These are phyloP conservation scores for Arthonia radiata DNA, from an alignment of 495 filamentous ascomycete species.

Conservation along the genomic window DNA sequence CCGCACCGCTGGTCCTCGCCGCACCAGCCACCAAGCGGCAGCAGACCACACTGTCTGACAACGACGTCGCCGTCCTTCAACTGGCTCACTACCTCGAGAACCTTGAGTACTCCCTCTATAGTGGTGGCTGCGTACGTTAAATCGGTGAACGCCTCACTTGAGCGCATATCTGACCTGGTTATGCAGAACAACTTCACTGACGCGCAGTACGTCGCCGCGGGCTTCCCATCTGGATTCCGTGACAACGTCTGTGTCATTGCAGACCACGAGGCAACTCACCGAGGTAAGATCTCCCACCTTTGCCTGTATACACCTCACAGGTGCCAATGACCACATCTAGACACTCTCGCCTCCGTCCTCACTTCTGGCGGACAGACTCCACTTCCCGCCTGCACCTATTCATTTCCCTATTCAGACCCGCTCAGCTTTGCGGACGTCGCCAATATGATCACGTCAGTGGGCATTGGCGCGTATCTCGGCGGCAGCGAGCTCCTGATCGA, in stretches of 20 bases:
- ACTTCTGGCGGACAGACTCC: not conserved
- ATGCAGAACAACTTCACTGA: constrained; percentile 11
- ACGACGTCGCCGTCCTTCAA: constrained; percentile 7
- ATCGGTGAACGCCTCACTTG: too few relatives aligned
- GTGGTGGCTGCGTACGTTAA: constrained; percentile 8
- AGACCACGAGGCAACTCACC: constrained; percentile 3
- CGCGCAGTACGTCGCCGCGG: constrained; percentile 7
- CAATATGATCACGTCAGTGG: constrained; percentile 9
- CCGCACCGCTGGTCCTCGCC: too few relatives aligned
- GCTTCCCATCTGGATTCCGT: constrained; percentile 10
- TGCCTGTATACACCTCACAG: too few relatives aligned
- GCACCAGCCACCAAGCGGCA: too few relatives aligned
- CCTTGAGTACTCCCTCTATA: constrained; percentile 8
- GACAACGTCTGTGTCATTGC: constrained; percentile 11
- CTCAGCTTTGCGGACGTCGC: constrained; percentile 2
- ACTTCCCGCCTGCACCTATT: constrained; percentile 2
- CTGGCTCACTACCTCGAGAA: constrained; percentile 12
- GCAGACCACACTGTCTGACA: too few relatives aligned
- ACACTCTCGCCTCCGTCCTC: constrained; percentile 7
- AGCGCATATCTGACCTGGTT: too few relatives aligned
- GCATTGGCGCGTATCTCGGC: constrained; percentile 12
- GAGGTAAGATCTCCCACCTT: not conserved
- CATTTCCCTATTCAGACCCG: constrained; percentile 1
- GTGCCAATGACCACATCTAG: constrained; percentile 8
- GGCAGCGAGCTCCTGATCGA: constrained; percentile 2